These are phyloP conservation scores for Punica granatum DNA, from an alignment of 345 rosid species.

Conservation along the genomic window DNA sequence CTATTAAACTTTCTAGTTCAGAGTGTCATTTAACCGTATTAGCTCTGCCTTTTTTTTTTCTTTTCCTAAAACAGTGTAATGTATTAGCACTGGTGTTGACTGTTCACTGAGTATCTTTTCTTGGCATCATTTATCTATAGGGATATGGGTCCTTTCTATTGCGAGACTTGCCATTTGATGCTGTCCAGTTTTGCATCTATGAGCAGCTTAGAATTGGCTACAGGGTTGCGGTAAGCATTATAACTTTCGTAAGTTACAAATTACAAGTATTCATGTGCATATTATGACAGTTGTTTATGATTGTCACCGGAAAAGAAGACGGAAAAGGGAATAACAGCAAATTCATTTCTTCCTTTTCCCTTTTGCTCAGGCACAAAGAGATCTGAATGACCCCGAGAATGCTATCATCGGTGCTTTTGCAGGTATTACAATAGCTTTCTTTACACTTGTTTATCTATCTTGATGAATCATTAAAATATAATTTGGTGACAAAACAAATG, in stretches of 20 bases:
- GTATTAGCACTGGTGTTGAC: not conserved
- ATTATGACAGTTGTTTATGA: not conserved
- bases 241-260: not conserved
- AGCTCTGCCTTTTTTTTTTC: too few species aligned
- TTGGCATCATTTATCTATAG: conserved; percentile 23
- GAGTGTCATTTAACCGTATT: not conserved
- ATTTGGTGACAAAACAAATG: not conserved
- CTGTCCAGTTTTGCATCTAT: conserved; percentile 89
- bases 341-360: not conserved
- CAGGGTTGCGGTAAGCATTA: conserved; percentile 59
- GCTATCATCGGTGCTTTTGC: conserved; percentile 89
- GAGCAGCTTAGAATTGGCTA: conserved; percentile 92
- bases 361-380: conserved; percentile 61
- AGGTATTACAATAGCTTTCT: conserved; percentile 28
- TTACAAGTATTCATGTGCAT: not conserved
- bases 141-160: conserved; percentile 84
- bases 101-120: conserved; percentile 1
- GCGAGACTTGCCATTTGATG: conserved; percentile 96
- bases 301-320: not conserved
- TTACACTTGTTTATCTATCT: not conserved
- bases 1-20: not conserved
- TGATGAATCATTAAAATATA: not conserved
- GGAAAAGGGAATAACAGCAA: not conserved
- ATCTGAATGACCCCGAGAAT: conserved; percentile 88
- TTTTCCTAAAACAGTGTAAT: too few species aligned